Percentiles rank a stretch among this genome's conserved stretches.
Evolutionary conservation across 345 rosid species (phyloP).

Genomic region (Cochlearia excelsa): DNA sequence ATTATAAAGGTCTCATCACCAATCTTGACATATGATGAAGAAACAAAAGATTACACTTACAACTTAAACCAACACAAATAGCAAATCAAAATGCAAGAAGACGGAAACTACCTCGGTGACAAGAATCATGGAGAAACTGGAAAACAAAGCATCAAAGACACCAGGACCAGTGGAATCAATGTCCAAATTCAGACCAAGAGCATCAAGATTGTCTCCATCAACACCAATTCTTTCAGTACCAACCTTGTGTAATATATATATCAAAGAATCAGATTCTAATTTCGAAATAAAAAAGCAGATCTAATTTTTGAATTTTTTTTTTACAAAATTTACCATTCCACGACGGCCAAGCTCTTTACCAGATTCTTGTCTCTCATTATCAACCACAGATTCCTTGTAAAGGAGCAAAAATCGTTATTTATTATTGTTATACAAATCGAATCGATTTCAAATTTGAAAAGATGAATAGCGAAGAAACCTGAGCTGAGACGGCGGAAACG

Average conservation of each 20-base stretch:
- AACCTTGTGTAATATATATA: conserved; percentile 46
- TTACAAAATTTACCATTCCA: conserved; percentile 53
- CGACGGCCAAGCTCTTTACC: conserved; percentile 85
- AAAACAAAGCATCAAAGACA: conserved; percentile 81
- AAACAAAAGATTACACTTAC: conserved; percentile 8
- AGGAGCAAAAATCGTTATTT: not conserved
- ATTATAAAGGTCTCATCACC: conserved; percentile 99
- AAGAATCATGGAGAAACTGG: conserved; percentile 91
- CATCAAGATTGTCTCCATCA: conserved; percentile 37
- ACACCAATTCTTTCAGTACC: conserved; percentile 39
- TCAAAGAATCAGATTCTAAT: not conserved
- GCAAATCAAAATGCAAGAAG: not conserved
- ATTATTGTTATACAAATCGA: not conserved
- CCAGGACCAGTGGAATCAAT: conserved; percentile 74
- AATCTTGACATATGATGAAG: conserved; percentile 46
- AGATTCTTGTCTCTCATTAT: conserved; percentile 51
- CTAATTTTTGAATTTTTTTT: not conserved
- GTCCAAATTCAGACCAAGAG: conserved; percentile 41
- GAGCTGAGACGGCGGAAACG: conserved; percentile 42
- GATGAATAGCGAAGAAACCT: conserved; percentile 37
- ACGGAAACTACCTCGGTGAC: conserved; percentile 71
- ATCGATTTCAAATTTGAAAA: not conserved
- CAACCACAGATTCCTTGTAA: conserved; percentile 46
- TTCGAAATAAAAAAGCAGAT: conserved; percentile 5
- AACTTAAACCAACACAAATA: not conserved